phyloP scores from a whole-genome alignment of 2,329 filamentous ascomycete genomes.

The Penicillium sp. region DNA sequence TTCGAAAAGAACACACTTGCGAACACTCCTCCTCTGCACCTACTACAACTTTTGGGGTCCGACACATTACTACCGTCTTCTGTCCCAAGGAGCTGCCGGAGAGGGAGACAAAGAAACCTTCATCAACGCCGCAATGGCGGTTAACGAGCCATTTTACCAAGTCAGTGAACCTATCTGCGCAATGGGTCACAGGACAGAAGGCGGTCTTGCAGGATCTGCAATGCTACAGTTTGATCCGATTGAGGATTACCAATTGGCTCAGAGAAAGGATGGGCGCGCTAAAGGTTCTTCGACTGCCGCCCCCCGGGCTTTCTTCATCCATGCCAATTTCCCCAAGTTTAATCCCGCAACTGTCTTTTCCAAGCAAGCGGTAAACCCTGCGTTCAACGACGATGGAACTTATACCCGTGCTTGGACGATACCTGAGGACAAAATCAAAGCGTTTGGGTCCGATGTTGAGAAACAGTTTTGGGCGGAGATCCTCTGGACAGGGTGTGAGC shows the following conservation, averaged over 20 bases:
- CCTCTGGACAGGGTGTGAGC: conserved; percentile 34
- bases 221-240: conserved; percentile 39
- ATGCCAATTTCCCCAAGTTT: conserved; percentile 40
- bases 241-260: conserved; percentile 30
- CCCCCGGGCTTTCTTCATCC: conserved; percentile 37
- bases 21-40: conserved; percentile 49
- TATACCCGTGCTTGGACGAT: conserved; percentile 31
- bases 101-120: conserved; percentile 54
- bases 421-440: conserved; percentile 25
- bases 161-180: conserved; percentile 38
- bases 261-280: conserved; percentile 24
- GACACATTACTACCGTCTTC: conserved; percentile 47
- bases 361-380: conserved; percentile 22
- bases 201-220: conserved; percentile 34
- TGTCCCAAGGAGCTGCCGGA: conserved; percentile 39
- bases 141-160: conserved; percentile 42
- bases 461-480: conserved; percentile 38
- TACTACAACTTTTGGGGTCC: conserved; percentile 60
- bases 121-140: conserved; percentile 41
- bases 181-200: conserved; percentile 26
- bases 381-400: conserved; percentile 26
- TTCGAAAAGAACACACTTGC: conserved; percentile 49
- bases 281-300: conserved; percentile 27
- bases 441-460: conserved; percentile 35
- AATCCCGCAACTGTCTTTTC: conserved; percentile 36